These are phyloP conservation scores for Rhizopus sp. DNA, from an alignment of 371 early-diverging fungal genomes.

Conservation along the genomic window DNA sequence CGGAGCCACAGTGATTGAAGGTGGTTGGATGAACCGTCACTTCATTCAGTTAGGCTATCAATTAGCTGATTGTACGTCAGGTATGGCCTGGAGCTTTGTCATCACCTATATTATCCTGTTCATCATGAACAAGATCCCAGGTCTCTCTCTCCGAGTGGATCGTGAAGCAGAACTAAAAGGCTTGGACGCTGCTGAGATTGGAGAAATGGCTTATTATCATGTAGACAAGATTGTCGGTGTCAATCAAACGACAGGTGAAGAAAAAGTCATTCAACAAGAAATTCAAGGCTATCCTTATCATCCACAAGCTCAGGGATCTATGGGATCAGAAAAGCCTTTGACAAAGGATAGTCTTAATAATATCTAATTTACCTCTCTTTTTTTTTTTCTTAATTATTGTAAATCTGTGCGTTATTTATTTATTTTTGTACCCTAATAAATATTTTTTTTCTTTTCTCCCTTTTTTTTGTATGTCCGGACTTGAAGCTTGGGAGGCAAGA, in stretches of 20 bases:
- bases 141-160: constrained; percentile 73
- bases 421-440: neutral
- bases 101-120: constrained; percentile 74
- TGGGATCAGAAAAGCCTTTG: constrained; percentile 23
- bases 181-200: constrained; percentile 78
- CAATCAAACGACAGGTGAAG: constrained; percentile 40
- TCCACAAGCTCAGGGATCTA: constrained; percentile 27
- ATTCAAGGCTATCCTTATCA: constrained; percentile 27
- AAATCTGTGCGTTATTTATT: neutral
- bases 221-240: constrained; percentile 47
- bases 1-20: constrained; percentile 63
- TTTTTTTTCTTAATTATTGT: neutral
- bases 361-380: constrained; percentile 8
- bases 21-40: constrained; percentile 87
- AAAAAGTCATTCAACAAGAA: constrained; percentile 40
- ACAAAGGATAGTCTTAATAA: constrained; percentile 24
- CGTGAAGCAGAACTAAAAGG: constrained; percentile 72
- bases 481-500: constrained; percentile 26
- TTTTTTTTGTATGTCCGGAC: neutral
- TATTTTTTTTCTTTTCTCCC: neutral
- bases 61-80: constrained; percentile 74
- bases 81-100: constrained; percentile 79
- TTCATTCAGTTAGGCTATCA: constrained; percentile 83
- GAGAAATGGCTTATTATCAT: constrained; percentile 71
- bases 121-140: constrained; percentile 81